These are phyloP conservation scores for Pleurotus djamor DNA, from an alignment of 768 basidiomycete genomes.

Conservation along the genomic window DNA sequence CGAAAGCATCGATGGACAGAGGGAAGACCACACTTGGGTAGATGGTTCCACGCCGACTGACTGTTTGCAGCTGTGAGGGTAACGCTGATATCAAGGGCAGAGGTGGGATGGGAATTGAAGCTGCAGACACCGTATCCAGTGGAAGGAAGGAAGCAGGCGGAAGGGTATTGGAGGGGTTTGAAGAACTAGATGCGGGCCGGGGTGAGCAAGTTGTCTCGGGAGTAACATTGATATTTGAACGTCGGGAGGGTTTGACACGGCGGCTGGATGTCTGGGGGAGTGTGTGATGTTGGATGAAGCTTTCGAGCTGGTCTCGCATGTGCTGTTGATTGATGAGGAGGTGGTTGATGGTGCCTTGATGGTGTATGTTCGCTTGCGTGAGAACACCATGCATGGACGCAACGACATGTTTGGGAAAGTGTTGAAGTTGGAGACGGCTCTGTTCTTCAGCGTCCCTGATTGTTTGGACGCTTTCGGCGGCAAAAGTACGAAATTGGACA, in stretches of 20 bases:
- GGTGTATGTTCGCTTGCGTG: neutral
- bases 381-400: constrained; percentile 13
- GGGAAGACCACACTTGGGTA: constrained; percentile 4
- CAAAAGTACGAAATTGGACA: constrained; percentile 16
- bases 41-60: neutral
- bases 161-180: too few relatives aligned
- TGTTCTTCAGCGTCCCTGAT: constrained; percentile 15
- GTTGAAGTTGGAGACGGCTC: constrained; percentile 13
- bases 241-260: too few relatives aligned
- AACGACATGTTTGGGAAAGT: constrained; percentile 19
- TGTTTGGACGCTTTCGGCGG: constrained; percentile 2
- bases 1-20: constrained; percentile 2
- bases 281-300: neutral
- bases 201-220: neutral
- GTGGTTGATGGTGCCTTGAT: neutral
- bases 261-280: neutral
- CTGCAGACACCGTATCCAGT: neutral
- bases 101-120: neutral
- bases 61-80: neutral
- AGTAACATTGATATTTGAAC: too few relatives aligned
- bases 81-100: neutral
- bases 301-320: neutral
- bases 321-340: neutral
- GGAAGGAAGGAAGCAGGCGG: too few relatives aligned
- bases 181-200: neutral